phyloP scores from a whole-genome alignment of 306 rosid species.

The Prunus campanulata region DNA sequence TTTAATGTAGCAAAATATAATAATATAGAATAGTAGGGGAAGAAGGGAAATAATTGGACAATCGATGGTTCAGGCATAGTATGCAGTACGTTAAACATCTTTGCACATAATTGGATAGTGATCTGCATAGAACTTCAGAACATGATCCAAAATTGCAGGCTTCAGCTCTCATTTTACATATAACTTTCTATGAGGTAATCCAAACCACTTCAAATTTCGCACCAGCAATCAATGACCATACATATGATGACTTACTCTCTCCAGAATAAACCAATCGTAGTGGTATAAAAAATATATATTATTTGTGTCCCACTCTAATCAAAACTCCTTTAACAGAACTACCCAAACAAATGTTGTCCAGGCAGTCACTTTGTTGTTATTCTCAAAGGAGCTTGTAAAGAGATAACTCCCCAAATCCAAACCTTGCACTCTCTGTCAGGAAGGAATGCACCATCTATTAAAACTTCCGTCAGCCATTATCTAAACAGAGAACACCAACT shows the following conservation, averaged over 20 bases:
- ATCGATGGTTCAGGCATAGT: background rate
- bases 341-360: background rate
- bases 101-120: background rate
- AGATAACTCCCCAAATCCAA: background rate
- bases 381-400: background rate
- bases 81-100: background rate
- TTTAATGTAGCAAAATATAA: background rate
- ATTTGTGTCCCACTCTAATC: background rate
- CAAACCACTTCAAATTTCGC: background rate
- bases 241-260: background rate
- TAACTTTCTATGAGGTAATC: background rate
- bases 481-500: conserved; percentile 2
- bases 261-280: background rate
- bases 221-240: background rate
- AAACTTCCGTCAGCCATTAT: background rate
- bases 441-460: background rate
- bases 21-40: background rate
- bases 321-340: background rate
- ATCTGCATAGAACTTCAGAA: background rate
- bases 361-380: background rate
- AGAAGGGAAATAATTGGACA: background rate
- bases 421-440: background rate
- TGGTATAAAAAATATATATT: background rate
- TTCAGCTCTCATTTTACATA: no score
- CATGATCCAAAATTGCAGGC: background rate